A percentile compares a stretch with the other conserved stretches of the same genome.
These are phyloP conservation scores for Coriolopsis trogii DNA, from an alignment of 1,284 basidiomycete species.

Conservation along the genomic window DNA sequence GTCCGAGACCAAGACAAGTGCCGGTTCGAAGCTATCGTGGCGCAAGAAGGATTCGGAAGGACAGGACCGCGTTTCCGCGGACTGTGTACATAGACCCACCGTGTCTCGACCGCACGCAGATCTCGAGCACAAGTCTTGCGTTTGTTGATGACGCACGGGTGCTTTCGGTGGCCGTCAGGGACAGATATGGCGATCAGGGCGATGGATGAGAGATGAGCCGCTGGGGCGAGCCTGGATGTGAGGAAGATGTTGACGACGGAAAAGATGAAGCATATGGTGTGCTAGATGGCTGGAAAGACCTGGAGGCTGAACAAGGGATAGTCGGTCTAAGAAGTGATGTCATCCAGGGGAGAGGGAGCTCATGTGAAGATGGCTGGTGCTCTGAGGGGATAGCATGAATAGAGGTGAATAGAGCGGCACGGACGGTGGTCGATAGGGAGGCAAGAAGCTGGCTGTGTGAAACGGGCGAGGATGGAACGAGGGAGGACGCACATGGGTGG, in stretches of 20 bases:
- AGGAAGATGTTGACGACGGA: not conserved
- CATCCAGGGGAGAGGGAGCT: slow-evolving; percentile 3
- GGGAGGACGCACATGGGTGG: not conserved
- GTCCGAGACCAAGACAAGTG: not conserved
- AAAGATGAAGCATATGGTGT: no score
- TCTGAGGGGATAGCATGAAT: no score
- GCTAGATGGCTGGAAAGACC: slow-evolving; percentile 8
- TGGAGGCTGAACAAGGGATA: slow-evolving; percentile 1
- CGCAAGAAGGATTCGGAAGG: not conserved
- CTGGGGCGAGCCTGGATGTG: not conserved
- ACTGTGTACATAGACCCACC: no score
- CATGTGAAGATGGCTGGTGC: not conserved
- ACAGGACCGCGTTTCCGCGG: no score
- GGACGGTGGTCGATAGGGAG: not conserved
- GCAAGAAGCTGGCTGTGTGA: slow-evolving; percentile 7
- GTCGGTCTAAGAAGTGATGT: slow-evolving; percentile 12
- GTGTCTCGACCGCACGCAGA: no score
- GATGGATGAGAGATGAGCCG: not conserved
- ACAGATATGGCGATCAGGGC: not conserved
- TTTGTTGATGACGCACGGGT: not conserved
- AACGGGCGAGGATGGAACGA: slow-evolving; percentile 5
- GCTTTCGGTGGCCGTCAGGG: not conserved
- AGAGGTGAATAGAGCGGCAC: no score
- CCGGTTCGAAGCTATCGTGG: not conserved
- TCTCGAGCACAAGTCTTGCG: no score